phyloP scores from a whole-genome alignment of 176 grass and related monocot species.

The Puccinellia tenuiflora region DNA sequence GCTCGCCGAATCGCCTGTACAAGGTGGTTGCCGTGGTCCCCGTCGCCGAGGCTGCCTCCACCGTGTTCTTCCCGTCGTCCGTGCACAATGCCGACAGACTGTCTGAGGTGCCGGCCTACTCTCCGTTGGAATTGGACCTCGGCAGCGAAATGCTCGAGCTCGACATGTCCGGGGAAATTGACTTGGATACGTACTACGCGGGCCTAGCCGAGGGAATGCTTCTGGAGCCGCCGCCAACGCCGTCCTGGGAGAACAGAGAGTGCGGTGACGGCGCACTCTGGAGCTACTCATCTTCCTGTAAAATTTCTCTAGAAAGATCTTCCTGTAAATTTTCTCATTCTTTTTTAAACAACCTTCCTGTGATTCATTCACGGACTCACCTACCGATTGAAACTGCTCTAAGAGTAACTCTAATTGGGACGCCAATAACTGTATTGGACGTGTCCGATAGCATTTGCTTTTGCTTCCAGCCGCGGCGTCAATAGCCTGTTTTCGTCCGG shows the following conservation, averaged over 20 bases:
- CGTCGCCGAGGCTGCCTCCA: not conserved
- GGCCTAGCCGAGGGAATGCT: slow-evolving; percentile 45
- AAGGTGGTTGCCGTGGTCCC: not conserved
- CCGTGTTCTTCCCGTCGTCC: not conserved
- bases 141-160: slow-evolving; percentile 1
- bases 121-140: not conserved
- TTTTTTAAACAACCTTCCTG: no score
- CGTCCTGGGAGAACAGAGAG: slow-evolving; percentile 17
- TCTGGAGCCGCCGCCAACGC: slow-evolving; percentile 34
- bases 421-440: no score
- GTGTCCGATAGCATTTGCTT: no score
- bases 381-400: no score
- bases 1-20: no score
- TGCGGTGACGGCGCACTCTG: slow-evolving; percentile 27
- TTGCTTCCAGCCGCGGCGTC: no score
- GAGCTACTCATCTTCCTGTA: slow-evolving; percentile 14
- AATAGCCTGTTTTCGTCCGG: no score
- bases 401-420: no score
- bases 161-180: slow-evolving; percentile 17
- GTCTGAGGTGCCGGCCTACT: not conserved
- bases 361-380: not conserved
- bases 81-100: not conserved
- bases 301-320: not conserved
- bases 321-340: no score
- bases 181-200: slow-evolving; percentile 32